Percentiles rank a stretch among this genome's conserved stretches.
These are phyloP conservation scores for Nepenthes alata DNA, from an alignment of 179 eudicot genomes.

Conservation along the genomic window DNA sequence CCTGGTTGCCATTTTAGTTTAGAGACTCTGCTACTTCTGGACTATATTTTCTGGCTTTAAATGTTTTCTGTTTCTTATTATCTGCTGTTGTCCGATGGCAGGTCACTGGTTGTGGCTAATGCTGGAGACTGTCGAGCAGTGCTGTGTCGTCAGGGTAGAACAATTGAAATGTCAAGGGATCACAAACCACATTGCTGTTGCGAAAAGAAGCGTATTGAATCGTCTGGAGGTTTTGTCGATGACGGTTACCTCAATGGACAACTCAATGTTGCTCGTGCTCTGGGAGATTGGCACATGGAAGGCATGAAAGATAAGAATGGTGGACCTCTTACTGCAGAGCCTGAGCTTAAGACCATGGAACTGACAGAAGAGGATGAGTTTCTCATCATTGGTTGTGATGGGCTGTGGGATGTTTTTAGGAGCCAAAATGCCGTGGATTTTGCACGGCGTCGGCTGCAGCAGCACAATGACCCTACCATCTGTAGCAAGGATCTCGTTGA, in stretches of 20 bases:
- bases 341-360: conserved; percentile 53
- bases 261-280: conserved; percentile 80
- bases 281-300: conserved; percentile 97
- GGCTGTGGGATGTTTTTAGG: conserved; percentile 88
- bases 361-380: conserved; percentile 79
- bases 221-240: conserved; percentile 60
- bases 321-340: conserved; percentile 73
- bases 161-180: conserved; percentile 77
- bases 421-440: conserved; percentile 96
- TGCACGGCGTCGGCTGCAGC: conserved; percentile 72
- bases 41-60: neutral
- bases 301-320: conserved; percentile 50
- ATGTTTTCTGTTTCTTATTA: neutral
- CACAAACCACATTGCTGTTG: conserved; percentile 61
- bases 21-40: too few relatives aligned
- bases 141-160: conserved; percentile 70
- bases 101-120: conserved; percentile 85
- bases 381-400: conserved; percentile 86
- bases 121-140: conserved; percentile 96
- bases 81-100: conserved; percentile 13
- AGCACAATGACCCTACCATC: conserved; percentile 66
- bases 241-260: conserved; percentile 93
- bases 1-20: too few relatives aligned
- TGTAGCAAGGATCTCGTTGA: conserved; percentile 75
- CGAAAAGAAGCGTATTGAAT: conserved; percentile 74